Percentiles rank a stretch among this genome's conserved stretches.
phyloP scores from a whole-genome alignment of 345 rosid species.

The rapeseed (Brassica napus) region DNA sequence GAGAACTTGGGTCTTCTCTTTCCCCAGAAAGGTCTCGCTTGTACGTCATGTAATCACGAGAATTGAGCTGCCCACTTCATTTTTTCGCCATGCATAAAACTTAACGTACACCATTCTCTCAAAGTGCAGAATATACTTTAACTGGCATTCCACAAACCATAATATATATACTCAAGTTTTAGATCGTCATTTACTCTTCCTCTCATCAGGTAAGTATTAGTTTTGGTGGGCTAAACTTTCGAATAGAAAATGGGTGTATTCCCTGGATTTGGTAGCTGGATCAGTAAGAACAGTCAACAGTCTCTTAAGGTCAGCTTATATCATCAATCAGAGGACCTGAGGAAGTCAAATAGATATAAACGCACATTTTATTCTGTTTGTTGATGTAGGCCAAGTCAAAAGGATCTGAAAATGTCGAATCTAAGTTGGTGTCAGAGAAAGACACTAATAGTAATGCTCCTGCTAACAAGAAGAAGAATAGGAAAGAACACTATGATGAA shows the following conservation, averaged over 20 bases:
- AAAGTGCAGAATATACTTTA: not conserved
- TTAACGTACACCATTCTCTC: not conserved
- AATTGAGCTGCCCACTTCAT: not conserved
- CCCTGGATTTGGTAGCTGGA: not conserved
- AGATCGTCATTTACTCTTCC: not conserved
- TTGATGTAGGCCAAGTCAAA: not conserved
- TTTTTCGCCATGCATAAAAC: not conserved
- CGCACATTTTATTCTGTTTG: not conserved
- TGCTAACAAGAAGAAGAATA: not conserved
- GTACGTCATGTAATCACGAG: not conserved
- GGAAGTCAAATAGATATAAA: not conserved
- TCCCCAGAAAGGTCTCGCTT: not conserved
- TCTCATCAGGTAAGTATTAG: not conserved
- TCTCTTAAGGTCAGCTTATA: not conserved
- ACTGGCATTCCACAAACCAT: not conserved
- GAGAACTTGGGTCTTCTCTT: not conserved
- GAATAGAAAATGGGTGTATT: not conserved
- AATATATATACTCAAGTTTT: not conserved
- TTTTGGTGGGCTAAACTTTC: not conserved
- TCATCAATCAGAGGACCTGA: not conserved
- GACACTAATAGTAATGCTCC: not conserved
- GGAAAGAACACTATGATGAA: not conserved
- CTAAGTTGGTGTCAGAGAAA: not conserved
- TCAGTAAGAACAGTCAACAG: not conserved
- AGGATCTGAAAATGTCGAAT: not conserved